Evolutionary conservation across 1,139 yeast genomes (phyloP).

Genomic region (Pichia sp.): DNA sequence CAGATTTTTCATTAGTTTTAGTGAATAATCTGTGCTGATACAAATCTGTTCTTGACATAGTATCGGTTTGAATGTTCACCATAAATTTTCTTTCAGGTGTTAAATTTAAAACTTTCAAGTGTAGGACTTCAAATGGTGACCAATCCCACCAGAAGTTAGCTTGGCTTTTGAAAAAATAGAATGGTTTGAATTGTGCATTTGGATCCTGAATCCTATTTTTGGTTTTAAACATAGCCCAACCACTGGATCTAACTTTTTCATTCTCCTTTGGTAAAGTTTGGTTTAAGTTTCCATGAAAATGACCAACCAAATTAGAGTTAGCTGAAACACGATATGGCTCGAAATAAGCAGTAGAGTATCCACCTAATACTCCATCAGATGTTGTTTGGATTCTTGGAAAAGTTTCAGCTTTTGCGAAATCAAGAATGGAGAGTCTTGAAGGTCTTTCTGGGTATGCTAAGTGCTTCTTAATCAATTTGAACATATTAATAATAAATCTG

Average conservation of each 20-base stretch:
- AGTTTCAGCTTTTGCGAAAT: constrained; percentile 44
- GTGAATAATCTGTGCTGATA: constrained; percentile 77
- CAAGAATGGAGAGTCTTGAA: constrained; percentile 36
- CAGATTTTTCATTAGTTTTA: constrained; percentile 17
- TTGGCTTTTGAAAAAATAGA: constrained; percentile 27
- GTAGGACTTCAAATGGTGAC: constrained; percentile 34
- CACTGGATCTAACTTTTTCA: constrained; percentile 49
- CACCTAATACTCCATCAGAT: constrained; percentile 70
- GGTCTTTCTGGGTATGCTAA: constrained; percentile 36
- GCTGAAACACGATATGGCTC: constrained; percentile 23
- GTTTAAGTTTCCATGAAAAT: constrained; percentile 65
- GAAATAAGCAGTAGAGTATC: constrained; percentile 61
- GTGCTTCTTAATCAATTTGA: constrained; percentile 60
- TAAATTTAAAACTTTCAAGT: constrained; percentile 54
- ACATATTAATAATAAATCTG: constrained; percentile 34
- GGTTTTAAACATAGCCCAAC: constrained; percentile 85
- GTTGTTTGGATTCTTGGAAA: constrained; percentile 49
- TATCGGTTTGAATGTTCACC: constrained; percentile 74
- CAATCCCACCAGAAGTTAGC: constrained; percentile 32
- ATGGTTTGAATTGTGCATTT: constrained; percentile 39
- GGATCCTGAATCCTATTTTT: constrained; percentile 40
- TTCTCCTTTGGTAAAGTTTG: constrained; percentile 61
- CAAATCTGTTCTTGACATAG: constrained; percentile 70
- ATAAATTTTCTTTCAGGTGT: constrained; percentile 45
- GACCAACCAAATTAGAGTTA: constrained; percentile 35